A percentile compares a stretch with the other conserved stretches of the same genome.
Evolutionary conservation across 768 basidiomycete species (phyloP).

Genomic region (Serendipita sp.): DNA sequence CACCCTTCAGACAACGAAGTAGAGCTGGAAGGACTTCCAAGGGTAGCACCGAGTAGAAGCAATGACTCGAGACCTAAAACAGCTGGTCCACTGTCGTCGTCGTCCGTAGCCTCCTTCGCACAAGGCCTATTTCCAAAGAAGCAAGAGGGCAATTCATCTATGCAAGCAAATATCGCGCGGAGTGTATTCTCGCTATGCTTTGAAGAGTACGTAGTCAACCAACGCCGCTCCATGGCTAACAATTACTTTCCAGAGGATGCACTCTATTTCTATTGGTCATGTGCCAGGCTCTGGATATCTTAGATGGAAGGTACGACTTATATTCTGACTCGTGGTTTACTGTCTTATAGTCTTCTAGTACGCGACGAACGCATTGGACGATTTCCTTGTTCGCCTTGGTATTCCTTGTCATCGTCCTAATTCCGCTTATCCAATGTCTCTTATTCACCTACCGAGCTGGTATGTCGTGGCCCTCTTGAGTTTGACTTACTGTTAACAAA

Average conservation of each 20-base stretch:
- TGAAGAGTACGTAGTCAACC: conserved; percentile 29
- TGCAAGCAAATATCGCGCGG: conserved; percentile 43
- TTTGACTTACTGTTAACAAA: background rate
- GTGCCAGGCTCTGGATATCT: conserved; percentile 44
- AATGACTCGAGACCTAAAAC: background rate
- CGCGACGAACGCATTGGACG: conserved; percentile 51
- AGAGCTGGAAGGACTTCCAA: conserved; percentile 13
- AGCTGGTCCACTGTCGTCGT: conserved; percentile 15
- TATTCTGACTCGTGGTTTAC: background rate
- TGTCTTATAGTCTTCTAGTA: conserved; percentile 23
- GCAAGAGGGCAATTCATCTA: conserved; percentile 15
- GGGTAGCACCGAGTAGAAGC: conserved; percentile 20
- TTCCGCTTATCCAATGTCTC: conserved; percentile 19
- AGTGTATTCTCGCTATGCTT: conserved; percentile 54
- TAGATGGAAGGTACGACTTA: conserved; percentile 36
- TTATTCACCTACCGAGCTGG: conserved; percentile 16
- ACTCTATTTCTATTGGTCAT: conserved; percentile 57
- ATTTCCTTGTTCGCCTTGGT: conserved; percentile 50
- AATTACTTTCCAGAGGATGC: conserved; percentile 25
- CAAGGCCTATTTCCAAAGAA: conserved; percentile 12
- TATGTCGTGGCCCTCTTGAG: background rate
- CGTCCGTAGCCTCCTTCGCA: conserved; percentile 26
- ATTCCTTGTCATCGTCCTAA: conserved; percentile 20
- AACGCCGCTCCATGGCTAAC: background rate
- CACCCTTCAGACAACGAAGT: conserved; percentile 9